Percentiles rank a stretch among this genome's conserved stretches.
Conservation (phyloP, 768 basidiomycete genomes). For the Russula virescens region DNA sequence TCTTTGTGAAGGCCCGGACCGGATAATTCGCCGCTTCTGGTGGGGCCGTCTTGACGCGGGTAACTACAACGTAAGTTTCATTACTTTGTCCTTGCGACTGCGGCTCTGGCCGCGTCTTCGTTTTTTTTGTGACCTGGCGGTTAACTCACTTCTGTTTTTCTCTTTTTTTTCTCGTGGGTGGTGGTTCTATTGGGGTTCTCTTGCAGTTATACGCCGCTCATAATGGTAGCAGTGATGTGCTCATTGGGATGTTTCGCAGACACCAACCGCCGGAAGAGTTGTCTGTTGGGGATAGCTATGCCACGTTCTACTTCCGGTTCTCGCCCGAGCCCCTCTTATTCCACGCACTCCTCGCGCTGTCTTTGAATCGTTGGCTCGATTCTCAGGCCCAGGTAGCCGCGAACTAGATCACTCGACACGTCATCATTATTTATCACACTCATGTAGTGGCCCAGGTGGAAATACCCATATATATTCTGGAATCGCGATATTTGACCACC, state of each 20-base stretch:
- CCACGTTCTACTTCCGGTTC: conserved; percentile 58
- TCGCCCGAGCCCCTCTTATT: conserved; percentile 53
- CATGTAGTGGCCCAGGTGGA: not conserved
- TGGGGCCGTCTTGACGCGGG: conserved; percentile 3
- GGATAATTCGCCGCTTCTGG: conserved; percentile 5
- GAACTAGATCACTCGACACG: conserved; percentile 25
- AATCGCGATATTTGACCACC: conserved; percentile 6
- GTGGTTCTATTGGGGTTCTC: not conserved
- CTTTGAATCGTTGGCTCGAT: conserved; percentile 73
- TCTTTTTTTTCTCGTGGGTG: not conserved
- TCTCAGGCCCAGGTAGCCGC: conserved; percentile 40
- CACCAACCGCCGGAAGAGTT: conserved; percentile 40
- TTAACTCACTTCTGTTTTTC: too few species aligned
- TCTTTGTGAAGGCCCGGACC: conserved; percentile 11
- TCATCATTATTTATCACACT: not conserved
- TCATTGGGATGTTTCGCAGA: conserved; percentile 55
- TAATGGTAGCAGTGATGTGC: conserved; percentile 25
- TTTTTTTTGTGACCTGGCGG: not conserved
- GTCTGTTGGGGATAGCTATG: conserved; percentile 61
- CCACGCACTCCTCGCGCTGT: conserved; percentile 58
- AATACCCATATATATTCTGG: not conserved
- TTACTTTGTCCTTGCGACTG: too few species aligned
- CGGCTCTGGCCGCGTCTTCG: not conserved
- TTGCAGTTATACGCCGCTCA: conserved; percentile 11
- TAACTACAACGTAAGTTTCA: conserved; percentile 7